Percentiles rank a stretch among this genome's conserved stretches.
phyloP scores from a whole-genome alignment of 768 basidiomycete genomes.

The Butyriboletus loyo region DNA sequence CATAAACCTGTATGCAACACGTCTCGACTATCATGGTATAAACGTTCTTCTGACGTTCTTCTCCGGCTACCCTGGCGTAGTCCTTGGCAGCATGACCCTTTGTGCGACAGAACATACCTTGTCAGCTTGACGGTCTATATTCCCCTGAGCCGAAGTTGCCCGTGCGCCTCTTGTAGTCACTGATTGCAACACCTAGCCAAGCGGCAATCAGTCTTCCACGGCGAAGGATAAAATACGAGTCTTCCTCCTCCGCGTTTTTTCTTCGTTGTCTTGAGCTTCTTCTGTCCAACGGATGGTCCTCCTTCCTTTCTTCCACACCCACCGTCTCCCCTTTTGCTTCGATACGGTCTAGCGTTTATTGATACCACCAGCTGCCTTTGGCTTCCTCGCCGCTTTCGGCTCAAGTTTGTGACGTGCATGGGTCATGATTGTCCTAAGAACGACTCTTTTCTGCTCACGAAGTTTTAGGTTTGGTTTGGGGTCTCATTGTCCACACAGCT shows the following conservation, averaged over 20 bases:
- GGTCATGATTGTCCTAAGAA: neutral
- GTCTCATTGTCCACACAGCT: neutral
- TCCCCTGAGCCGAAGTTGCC: constrained; percentile 62
- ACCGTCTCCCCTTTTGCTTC: no score
- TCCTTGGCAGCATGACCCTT: constrained; percentile 82
- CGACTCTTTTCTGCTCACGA: no score
- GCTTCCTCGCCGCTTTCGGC: no score
- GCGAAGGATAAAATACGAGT: neutral
- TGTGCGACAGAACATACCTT: constrained; percentile 79
- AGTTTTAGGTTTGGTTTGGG: no score
- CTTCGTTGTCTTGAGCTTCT: constrained; percentile 16
- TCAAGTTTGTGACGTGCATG: no score
- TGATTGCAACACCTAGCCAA: constrained; percentile 21
- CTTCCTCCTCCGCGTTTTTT: constrained; percentile 28
- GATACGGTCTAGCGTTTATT: no score
- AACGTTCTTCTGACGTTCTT: constrained; percentile 26
- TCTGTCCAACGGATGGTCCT: neutral
- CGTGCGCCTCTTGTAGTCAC: constrained; percentile 28
- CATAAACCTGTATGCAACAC: constrained; percentile 63
- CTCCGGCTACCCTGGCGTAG: constrained; percentile 52
- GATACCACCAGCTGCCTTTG: no score
- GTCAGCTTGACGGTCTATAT: constrained; percentile 66
- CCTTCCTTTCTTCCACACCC: no score
- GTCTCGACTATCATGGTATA: constrained; percentile 47
- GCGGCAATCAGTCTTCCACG: constrained; percentile 16